Conservation (phyloP, 306 rosid species). For the Canavalia gladiata region DNA sequence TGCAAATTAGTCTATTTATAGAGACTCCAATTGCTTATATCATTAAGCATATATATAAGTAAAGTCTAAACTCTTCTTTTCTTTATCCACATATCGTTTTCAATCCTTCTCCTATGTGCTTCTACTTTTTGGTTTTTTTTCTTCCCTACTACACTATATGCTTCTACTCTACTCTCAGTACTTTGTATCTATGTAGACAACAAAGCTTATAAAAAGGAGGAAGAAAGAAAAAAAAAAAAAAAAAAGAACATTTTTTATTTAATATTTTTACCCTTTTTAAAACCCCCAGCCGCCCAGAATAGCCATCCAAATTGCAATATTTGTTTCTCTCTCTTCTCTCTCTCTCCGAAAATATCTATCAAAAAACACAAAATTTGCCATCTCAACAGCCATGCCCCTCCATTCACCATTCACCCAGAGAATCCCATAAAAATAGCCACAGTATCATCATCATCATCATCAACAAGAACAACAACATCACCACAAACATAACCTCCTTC, state of each 20-base stretch:
- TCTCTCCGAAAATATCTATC: constrained; percentile 59
- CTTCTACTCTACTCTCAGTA: constrained; percentile 16
- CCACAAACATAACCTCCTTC: constrained; percentile 15
- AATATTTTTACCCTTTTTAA: constrained; percentile 49
- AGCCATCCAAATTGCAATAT: constrained; percentile 82
- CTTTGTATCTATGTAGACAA: not conserved
- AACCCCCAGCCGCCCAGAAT: constrained; percentile 86
- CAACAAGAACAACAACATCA: constrained; percentile 18
- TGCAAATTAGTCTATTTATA: constrained; percentile 36
- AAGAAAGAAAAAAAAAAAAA: not conserved
- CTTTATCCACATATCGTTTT: constrained; percentile 36
- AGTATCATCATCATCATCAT: constrained; percentile 43
- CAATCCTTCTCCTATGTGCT: constrained; percentile 16
- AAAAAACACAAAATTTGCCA: constrained; percentile 42
- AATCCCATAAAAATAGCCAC: constrained; percentile 67
- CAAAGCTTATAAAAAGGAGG: not conserved
- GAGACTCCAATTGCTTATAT: constrained; percentile 4
- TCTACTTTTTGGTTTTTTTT: not conserved
- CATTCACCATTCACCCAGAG: constrained; percentile 60
- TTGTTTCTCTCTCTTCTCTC: constrained; percentile 52
- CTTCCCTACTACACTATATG: not conserved
- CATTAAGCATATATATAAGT: constrained; percentile 16
- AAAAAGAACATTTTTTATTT: not conserved
- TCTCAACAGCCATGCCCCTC: constrained; percentile 48
- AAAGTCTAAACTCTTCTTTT: constrained; percentile 9